These are phyloP conservation scores for Phytophthora europaea DNA, from an alignment of 352 stramenopile genomes.

Conservation along the genomic window DNA sequence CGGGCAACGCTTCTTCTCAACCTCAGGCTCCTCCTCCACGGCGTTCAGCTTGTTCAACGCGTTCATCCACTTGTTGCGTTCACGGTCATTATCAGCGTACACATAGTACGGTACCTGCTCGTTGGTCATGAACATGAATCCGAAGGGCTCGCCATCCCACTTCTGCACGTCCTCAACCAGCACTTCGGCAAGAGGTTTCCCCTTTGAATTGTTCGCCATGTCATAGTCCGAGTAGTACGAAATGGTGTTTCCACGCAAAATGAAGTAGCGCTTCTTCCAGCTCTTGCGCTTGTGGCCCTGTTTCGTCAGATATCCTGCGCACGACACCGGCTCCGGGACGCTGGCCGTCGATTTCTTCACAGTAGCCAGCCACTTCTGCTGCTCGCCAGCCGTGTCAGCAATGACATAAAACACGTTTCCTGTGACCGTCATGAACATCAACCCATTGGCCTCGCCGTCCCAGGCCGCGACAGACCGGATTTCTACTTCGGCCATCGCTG, in stretches of 20 bases:
- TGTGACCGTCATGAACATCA: conserved; percentile 91
- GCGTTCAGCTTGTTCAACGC: conserved; percentile 83
- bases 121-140: conserved; percentile 92
- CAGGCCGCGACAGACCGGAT: conserved; percentile 78
- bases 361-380: conserved; percentile 87
- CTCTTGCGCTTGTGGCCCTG: conserved; percentile 93
- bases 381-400: conserved; percentile 75
- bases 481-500: conserved; percentile 87
- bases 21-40: conserved; percentile 73
- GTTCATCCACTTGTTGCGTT: conserved; percentile 91
- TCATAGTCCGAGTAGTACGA: conserved; percentile 91
- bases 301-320: conserved; percentile 89
- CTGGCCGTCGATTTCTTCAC: conserved; percentile 77
- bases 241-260: conserved; percentile 79
- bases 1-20: conserved; percentile 86
- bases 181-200: conserved; percentile 84
- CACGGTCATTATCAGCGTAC: conserved; percentile 89
- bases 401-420: conserved; percentile 89
- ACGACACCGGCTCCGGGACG: conserved; percentile 80
- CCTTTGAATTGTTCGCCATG: conserved; percentile 83
- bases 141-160: conserved; percentile 89
- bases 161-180: conserved; percentile 86
- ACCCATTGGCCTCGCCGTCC: conserved; percentile 83
- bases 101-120: conserved; percentile 93
- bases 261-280: conserved; percentile 93